Percentiles rank a stretch among this genome's conserved stretches.
Conservation (phyloP, 83 land plant genomes). For the Picea abies region DNA sequence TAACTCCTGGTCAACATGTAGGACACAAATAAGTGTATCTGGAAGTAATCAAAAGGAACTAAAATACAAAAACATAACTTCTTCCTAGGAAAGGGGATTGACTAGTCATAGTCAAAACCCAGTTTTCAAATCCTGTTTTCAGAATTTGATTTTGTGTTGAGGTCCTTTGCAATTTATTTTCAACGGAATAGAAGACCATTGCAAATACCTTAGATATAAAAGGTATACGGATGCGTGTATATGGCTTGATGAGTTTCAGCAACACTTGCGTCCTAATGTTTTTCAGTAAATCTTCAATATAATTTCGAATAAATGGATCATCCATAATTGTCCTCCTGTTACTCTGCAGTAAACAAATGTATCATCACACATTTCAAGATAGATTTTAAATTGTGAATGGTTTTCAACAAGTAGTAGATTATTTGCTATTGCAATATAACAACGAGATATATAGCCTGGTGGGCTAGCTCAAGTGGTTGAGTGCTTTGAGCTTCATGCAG, state of each 20-base stretch:
- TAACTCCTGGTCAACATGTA: conserved; percentile 62
- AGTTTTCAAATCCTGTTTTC: background rate
- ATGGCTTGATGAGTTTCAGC: conserved; percentile 97
- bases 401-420: background rate
- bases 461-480: too few relatives aligned
- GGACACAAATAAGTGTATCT: background rate
- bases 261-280: conserved; percentile 96
- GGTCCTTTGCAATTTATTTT: background rate
- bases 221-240: conserved; percentile 95
- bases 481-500: too few relatives aligned
- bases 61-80: background rate
- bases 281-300: conserved; percentile 94
- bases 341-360: conserved; percentile 57
- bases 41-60: conserved; percentile 4
- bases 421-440: background rate
- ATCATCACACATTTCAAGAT: background rate
- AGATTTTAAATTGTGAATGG: background rate
- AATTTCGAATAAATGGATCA: conserved; percentile 94
- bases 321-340: conserved; percentile 98
- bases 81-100: background rate
- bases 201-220: conserved; percentile 86
- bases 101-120: background rate
- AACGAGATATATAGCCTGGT: background rate
- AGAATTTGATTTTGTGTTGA: background rate
- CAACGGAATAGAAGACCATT: background rate